Base-by-base conservation (phyloP, 768 basidiomycete genomes). In the Pisolithus tinctorius region DNA sequence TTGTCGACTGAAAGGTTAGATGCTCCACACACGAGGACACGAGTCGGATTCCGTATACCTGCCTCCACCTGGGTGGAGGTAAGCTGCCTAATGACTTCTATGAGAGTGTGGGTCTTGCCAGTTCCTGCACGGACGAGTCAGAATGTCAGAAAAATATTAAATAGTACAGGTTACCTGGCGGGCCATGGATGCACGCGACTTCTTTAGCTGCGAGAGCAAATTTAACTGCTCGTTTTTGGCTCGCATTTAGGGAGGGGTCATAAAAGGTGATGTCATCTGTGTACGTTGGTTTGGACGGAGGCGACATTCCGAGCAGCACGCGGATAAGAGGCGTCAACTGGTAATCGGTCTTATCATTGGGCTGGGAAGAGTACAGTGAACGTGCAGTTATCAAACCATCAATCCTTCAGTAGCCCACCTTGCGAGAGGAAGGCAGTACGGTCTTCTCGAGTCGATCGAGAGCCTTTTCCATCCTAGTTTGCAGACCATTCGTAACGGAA, bases 1-100 rank as follows among this genome's bases (percentile, higher is more conserved):
- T 99, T 99, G 66, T 99, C 96, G 1, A 96, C 92, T 1, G 94
- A 88, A 47, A 99, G 74, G 59, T 99, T 96, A 3, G 89, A 93
- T 7, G 93, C 93, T 20, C 93, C 93, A 60, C 94, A 96, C 4
- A 97, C 84, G 11, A 97, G 80, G 4, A 96, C 69, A 30, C 84
- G 79, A 36, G 74, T 69, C 2, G 80, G 73, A 54, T 76, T 79
- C 13, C 77, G 73, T 54, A 78, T 80, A 45, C 6, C 30, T 13
- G 23, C 9, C 26, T 50, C 48, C 13, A 65, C 55, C 2, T 75
- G 55, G 0, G 77, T 72, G 4, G 75, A 70, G 1, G 83, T 81
- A 23, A 93, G 69, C 60, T 97, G 94, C 27, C 89, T 83, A 52
- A 97, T 89, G 47, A 96, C 79, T 66, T 99, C 95, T 31, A 97